A percentile compares a stretch with the other conserved stretches of the same genome.
Evolutionary conservation across 2,329 filamentous ascomycete species (phyloP).

Genomic region (Penicillium sp.): DNA sequence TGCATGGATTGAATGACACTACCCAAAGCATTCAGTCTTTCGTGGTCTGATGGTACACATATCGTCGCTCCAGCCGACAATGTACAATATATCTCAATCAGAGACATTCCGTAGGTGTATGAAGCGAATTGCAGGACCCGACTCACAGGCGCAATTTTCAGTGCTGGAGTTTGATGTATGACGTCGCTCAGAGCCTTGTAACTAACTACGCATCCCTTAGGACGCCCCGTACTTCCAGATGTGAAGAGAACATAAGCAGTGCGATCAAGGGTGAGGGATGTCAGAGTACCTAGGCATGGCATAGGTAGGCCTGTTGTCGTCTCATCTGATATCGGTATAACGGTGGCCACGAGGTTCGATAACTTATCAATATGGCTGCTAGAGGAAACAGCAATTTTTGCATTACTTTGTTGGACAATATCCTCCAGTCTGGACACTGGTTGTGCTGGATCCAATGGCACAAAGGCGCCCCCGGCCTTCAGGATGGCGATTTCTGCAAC

Average conservation of each 20-base stretch:
- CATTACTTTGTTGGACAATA: neutral
- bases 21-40: neutral
- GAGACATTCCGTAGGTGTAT: constrained; percentile 3
- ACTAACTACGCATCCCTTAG: constrained; percentile 6
- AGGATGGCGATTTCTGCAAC: constrained; percentile 3
- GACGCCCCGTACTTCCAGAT: constrained; percentile 1
- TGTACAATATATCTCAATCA: constrained; percentile 6
- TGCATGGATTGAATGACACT: neutral
- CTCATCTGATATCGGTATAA: neutral
- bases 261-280: no score
- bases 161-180: neutral
- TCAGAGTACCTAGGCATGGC: neutral
- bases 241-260: constrained; percentile 7
- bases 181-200: neutral
- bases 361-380: neutral
- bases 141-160: neutral
- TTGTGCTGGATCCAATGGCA: neutral
- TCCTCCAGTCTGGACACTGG: neutral
- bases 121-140: constrained; percentile 8
- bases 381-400: neutral
- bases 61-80: neutral
- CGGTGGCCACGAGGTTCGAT: neutral
- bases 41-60: neutral
- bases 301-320: no score
- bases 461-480: constrained; percentile 6